Percentiles rank a stretch among this genome's conserved stretches.
phyloP scores from a whole-genome alignment of 2,329 filamentous ascomycete species.

The Pseudocercospora crystallina region DNA sequence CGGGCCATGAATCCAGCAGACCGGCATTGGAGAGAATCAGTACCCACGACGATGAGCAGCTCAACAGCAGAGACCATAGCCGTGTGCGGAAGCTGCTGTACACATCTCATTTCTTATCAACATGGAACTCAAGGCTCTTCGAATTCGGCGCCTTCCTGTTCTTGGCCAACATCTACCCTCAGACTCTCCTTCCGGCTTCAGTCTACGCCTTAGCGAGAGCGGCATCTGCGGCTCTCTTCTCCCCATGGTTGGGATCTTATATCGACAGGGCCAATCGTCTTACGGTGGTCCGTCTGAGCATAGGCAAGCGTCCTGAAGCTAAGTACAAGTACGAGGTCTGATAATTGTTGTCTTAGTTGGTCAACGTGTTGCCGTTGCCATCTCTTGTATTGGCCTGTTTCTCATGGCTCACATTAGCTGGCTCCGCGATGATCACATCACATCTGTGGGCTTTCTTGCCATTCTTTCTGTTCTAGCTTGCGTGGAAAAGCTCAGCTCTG shows the following conservation, averaged over 20 bases:
- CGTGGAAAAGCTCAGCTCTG: conserved; percentile 65
- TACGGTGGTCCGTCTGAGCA: conserved; percentile 40
- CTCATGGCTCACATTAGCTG: conserved; percentile 8
- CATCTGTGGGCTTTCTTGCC: conserved; percentile 29
- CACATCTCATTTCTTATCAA: conserved; percentile 48
- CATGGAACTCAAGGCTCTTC: conserved; percentile 52
- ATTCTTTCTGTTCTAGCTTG: conserved; percentile 58
- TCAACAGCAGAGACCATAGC: conserved; percentile 4
- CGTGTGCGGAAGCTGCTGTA: conserved; percentile 36
- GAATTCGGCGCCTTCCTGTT: conserved; percentile 54
- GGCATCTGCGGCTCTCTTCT: conserved; percentile 57
- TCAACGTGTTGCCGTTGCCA: conserved; percentile 28
- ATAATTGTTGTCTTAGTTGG: conserved; percentile 21
- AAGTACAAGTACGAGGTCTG: conserved; percentile 3
- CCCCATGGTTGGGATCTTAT: conserved; percentile 57
- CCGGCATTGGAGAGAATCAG: not conserved
- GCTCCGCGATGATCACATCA: conserved; percentile 5
- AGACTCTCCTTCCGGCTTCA: conserved; percentile 65
- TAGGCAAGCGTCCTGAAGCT: conserved; percentile 27
- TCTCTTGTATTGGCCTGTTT: conserved; percentile 26
- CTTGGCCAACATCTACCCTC: conserved; percentile 46
- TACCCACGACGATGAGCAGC: not conserved
- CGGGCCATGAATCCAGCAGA: not conserved
- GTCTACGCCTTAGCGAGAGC: conserved; percentile 67
- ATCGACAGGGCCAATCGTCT: conserved; percentile 56